A percentile compares a stretch with the other conserved stretches of the same genome.
Conservation (phyloP, 2,329 filamentous ascomycete genomes). For the Aspergillus flavus region DNA sequence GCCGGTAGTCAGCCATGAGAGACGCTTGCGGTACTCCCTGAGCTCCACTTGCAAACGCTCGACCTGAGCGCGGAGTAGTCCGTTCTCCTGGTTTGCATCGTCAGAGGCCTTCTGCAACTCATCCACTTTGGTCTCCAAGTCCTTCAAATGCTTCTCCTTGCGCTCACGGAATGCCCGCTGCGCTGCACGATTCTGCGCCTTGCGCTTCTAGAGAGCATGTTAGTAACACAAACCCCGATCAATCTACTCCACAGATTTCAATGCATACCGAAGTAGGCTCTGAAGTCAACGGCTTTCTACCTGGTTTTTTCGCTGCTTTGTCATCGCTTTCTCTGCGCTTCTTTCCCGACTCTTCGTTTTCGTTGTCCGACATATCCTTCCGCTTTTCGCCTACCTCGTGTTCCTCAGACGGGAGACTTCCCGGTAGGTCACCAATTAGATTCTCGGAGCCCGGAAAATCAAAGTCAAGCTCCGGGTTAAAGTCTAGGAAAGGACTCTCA, state of each 20-base stretch:
- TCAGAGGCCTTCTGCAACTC: conserved; percentile 79
- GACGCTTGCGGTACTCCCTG: conserved; percentile 84
- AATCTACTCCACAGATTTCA: background rate
- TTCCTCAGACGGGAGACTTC: conserved; percentile 34
- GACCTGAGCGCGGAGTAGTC: conserved; percentile 78
- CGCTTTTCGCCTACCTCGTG: conserved; percentile 63
- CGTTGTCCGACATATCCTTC: conserved; percentile 65
- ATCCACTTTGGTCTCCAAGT: conserved; percentile 59
- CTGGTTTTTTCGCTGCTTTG: conserved; percentile 91
- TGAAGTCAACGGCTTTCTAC: conserved; percentile 90
- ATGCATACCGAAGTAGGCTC: conserved; percentile 90
- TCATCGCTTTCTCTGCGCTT: conserved; percentile 78
- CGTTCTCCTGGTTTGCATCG: conserved; percentile 82
- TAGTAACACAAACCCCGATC: conserved; percentile 19
- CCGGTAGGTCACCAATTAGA: conserved; percentile 77
- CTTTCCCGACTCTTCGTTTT: conserved; percentile 64
- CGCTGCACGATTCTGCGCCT: conserved; percentile 91
- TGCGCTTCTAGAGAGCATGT: conserved; percentile 53
- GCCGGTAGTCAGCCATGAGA: conserved; percentile 63
- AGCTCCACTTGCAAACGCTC: conserved; percentile 84
- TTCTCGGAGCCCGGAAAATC: conserved; percentile 63
- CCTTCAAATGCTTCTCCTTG: conserved; percentile 74
- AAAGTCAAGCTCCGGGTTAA: conserved; percentile 78
- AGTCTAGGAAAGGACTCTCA: conserved; percentile 82
- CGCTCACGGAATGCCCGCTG: conserved; percentile 92